Evolutionary conservation across 192 early-diverging fungal genomes (phyloP), one percentile per base, ranked within the genome.

Genomic region (Mortierella antarctica): DNA sequence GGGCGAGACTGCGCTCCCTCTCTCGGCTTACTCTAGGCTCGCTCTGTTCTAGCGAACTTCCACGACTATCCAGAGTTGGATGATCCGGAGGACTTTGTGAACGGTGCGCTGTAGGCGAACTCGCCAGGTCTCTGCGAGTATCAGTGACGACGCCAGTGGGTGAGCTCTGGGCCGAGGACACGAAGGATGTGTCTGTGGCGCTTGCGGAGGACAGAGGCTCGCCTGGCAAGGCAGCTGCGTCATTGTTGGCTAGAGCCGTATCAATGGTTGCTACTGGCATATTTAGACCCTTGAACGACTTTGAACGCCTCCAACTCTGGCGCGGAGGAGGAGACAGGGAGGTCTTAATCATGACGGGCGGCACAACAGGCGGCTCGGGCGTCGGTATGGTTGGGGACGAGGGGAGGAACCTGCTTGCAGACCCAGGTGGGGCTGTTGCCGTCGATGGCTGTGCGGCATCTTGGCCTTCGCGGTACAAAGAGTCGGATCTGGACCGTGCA

Each of bases 271-370:
- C 40, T 20, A 62, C 23, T 18, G 47, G 3, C 5, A 52, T 6
- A 13, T 13, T 40, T 0, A 51, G 8, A 4, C 63, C 50, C 53
- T 71, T 62, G 69, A 56, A 71, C 0, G 76, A 79, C 59, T 79
- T 79, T 53, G 76, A 66, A 11, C 69, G 76, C 1, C 41, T 17
- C 75, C 75, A 78, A 21, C 75, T 70, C 46, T 79, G 76, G 21
- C 76, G 76, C 40, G 76, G 76, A 12, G 76, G 76, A 6, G 76
- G 76, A 1, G 76, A 67, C 20, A 79, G 57, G 7, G 76, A 79
- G 8, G 68, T 47, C 31, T 56, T 67, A 4, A 56, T 20, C 9
- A 59, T 59, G 23, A 39, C 46, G 7, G 48, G 23, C 13, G 67
- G 55, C 4, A 21, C 5, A 12, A 42, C 7, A 8, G 66, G 13